A percentile compares a stretch with the other conserved stretches of the same genome.
These are phyloP conservation scores for Eucalyptus albens DNA, from an alignment of 345 rosid species.

Conservation along the genomic window DNA sequence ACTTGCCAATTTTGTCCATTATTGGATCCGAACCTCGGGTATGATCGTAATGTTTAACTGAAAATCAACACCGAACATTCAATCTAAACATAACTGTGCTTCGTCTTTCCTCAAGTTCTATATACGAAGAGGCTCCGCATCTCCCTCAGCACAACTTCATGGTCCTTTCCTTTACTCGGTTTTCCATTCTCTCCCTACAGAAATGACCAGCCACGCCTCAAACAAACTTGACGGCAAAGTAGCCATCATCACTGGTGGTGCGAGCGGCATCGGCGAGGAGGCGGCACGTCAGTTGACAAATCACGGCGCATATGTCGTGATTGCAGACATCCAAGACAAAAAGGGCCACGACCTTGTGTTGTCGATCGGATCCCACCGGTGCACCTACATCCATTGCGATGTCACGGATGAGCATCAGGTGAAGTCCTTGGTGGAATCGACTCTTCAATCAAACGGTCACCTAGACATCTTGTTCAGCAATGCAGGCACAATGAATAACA, in stretches of 20 bases:
- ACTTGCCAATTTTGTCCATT: too few species aligned
- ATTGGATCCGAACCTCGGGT: too few species aligned
- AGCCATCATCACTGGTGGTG: slow-evolving; percentile 8
- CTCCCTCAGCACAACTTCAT: not conserved
- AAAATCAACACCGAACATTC: not conserved
- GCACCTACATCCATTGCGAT: slow-evolving; percentile 8
- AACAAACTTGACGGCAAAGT: slow-evolving; percentile 2
- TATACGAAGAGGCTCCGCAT: not conserved
- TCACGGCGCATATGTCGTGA: not conserved
- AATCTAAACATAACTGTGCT: not conserved
- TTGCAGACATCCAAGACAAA: slow-evolving; percentile 4
- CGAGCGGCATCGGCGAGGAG: slow-evolving; percentile 3
- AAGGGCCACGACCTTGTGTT: not conserved
- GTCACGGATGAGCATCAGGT: slow-evolving; percentile 7
- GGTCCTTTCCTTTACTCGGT: not conserved
- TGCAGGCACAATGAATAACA: not conserved
- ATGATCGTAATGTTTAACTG: not conserved
- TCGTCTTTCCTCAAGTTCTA: not conserved
- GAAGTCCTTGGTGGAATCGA: not conserved
- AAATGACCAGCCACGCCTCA: not conserved
- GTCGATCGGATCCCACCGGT: not conserved
- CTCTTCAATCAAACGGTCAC: not conserved
- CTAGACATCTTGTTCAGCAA: slow-evolving; percentile 21
- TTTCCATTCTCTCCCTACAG: not conserved
- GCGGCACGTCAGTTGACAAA: not conserved